Percentiles rank a stretch among this genome's conserved stretches.
Evolutionary conservation across 164 flowering plant species (phyloP).

Genomic region (Houttuynia cordata): DNA sequence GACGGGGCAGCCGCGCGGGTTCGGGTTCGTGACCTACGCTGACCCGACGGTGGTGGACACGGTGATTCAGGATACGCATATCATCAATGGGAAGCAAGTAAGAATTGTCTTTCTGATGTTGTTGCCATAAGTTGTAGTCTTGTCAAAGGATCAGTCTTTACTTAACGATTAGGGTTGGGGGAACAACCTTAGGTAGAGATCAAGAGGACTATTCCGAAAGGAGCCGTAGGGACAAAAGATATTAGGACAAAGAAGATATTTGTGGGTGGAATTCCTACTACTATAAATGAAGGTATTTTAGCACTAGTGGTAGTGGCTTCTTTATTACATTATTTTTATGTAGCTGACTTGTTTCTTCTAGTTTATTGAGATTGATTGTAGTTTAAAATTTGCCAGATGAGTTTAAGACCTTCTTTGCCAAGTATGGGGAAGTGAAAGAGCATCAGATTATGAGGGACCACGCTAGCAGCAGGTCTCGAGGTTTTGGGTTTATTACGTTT

Average conservation of each 20-base stretch:
- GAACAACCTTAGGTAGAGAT: conserved; percentile 55
- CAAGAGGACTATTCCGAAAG: conserved; percentile 80
- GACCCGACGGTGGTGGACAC: conserved; percentile 71
- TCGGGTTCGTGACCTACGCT: conserved; percentile 80
- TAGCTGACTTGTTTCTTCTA: too few species aligned
- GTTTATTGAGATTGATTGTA: neutral
- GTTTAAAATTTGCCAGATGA: conserved; percentile 42
- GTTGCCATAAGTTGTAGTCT: neutral
- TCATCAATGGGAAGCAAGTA: conserved; percentile 78
- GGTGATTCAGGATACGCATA: conserved; percentile 63
- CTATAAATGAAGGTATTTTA: conserved; percentile 48
- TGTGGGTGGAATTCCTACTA: conserved; percentile 80
- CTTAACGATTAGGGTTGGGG: neutral
- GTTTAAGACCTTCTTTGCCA: conserved; percentile 67
- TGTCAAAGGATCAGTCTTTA: neutral
- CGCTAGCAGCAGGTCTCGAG: conserved; percentile 66
- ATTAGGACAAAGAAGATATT: conserved; percentile 82
- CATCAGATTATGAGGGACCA: conserved; percentile 85
- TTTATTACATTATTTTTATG: neutral
- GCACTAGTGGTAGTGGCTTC: neutral
- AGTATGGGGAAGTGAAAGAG: conserved; percentile 61
- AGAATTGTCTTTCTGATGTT: conserved; percentile 5
- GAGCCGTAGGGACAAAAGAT: conserved; percentile 44
- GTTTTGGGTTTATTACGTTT: conserved; percentile 79
- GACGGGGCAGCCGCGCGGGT: conserved; percentile 76